phyloP scores from a whole-genome alignment of 2,329 filamentous ascomycete genomes.

The Penicillium vulpinum region DNA sequence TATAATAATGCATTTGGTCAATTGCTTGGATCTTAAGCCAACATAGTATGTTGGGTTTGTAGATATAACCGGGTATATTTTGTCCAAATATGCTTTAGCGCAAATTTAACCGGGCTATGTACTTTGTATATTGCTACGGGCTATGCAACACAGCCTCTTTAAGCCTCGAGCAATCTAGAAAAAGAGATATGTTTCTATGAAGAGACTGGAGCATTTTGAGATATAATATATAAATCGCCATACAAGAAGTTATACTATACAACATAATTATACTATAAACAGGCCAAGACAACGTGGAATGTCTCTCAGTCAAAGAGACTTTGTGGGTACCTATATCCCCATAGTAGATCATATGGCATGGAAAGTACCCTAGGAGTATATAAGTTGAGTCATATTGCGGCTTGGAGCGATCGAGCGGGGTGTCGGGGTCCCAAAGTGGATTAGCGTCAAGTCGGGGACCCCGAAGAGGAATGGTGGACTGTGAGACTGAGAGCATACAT shows the following conservation, averaged over 20 bases:
- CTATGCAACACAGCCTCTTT: conserved; percentile 7
- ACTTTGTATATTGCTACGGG: no score
- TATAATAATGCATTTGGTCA: not conserved
- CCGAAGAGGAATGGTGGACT: conserved; percentile 23
- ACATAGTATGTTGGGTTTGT: not conserved
- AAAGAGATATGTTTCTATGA: not conserved
- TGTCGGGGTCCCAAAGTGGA: conserved; percentile 28
- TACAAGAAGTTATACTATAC: not conserved
- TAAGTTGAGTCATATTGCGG: conserved; percentile 11
- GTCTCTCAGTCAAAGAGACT: not conserved
- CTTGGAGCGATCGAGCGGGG: conserved; percentile 12
- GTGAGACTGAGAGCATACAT: conserved; percentile 5
- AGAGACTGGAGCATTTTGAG: not conserved
- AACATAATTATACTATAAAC: not conserved
- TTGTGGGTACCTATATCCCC: not conserved
- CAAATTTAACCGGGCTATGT: not conserved
- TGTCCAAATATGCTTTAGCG: not conserved
- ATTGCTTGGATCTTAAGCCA: not conserved
- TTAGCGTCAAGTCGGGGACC: conserved; percentile 32
- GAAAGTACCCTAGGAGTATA: not conserved
- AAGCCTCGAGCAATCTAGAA: not conserved
- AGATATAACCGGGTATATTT: not conserved
- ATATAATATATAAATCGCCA: not conserved
- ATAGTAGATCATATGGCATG: not conserved
- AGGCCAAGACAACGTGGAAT: not conserved